phyloP scores from a whole-genome alignment of 179 eudicot genomes.

The Pouteria campechiana region DNA sequence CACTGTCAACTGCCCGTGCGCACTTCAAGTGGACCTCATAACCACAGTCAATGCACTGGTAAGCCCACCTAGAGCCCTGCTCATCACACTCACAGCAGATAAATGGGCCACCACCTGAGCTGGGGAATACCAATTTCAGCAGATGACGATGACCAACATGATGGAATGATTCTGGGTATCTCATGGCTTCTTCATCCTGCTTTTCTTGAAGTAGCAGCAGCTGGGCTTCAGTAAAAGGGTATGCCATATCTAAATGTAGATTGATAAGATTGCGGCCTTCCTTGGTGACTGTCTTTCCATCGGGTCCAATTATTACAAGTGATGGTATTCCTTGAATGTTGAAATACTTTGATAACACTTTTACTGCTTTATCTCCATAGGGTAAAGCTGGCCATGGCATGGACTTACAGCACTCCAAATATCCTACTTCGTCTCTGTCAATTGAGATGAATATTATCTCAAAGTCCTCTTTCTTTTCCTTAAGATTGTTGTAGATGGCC shows the following conservation, averaged over 20 bases:
- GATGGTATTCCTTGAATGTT: conserved; percentile 47
- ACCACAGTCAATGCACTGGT: conserved; percentile 63
- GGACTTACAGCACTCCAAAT: conserved; percentile 21
- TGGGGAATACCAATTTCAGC: conserved; percentile 46
- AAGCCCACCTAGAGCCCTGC: conserved; percentile 79
- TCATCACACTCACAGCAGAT: conserved; percentile 69
- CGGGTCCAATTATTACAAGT: conserved; percentile 45
- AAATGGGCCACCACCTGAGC: conserved; percentile 59
- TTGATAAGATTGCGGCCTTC: conserved; percentile 47
- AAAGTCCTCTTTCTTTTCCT: conserved; percentile 25
- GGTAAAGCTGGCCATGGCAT: conserved; percentile 76
- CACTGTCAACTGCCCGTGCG: conserved; percentile 19
- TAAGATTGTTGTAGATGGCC: conserved; percentile 46
- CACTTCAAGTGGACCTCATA: conserved; percentile 65
- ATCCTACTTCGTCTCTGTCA: conserved; percentile 32
- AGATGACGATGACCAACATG: conserved; percentile 52
- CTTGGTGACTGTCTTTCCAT: conserved; percentile 54
- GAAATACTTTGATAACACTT: conserved; percentile 37
- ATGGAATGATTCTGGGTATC: conserved; percentile 20
- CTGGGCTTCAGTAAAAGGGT: conserved; percentile 47
- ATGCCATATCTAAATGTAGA: conserved; percentile 49
- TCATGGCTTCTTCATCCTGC: conserved; percentile 43
- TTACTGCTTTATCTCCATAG: conserved; percentile 28
- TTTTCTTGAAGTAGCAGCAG: conserved; percentile 30
- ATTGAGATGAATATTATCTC: conserved; percentile 49